A percentile compares a stretch with the other conserved stretches of the same genome.
Evolutionary conservation across 371 early-diverging fungal species (phyloP).

Genomic region (Nosema muscidifuracis): DNA sequence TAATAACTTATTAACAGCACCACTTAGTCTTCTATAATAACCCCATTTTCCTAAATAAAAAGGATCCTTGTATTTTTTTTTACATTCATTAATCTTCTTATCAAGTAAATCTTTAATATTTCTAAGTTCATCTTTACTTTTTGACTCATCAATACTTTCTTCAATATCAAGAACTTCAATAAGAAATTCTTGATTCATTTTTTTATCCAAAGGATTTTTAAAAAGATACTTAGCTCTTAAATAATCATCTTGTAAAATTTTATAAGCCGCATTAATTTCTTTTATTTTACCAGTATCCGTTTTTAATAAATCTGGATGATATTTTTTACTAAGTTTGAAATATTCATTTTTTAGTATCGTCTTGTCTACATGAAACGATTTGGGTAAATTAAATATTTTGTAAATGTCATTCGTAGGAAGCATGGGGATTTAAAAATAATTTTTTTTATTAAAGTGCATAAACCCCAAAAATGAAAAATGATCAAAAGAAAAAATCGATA

Average conservation of each 20-base stretch:
- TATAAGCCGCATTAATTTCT: constrained; percentile 47
- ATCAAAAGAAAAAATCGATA: neutral
- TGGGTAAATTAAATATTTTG: constrained; percentile 35
- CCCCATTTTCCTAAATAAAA: constrained; percentile 46
- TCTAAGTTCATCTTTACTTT: neutral
- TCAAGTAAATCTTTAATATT: constrained; percentile 20
- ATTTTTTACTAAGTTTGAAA: constrained; percentile 20
- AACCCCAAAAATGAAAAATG: neutral
- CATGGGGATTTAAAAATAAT: constrained; percentile 7
- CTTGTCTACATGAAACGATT: constrained; percentile 42
- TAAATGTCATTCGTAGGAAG: constrained; percentile 11
- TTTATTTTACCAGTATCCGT: neutral
- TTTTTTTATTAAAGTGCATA: neutral
- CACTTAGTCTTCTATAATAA: constrained; percentile 50
- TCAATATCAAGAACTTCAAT: constrained; percentile 41
- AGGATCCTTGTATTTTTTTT: constrained; percentile 26
- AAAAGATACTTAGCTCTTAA: constrained; percentile 42
- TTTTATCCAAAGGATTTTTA: neutral
- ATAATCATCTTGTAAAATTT: constrained; percentile 53
- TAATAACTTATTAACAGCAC: too few species aligned
- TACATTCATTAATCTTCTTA: constrained; percentile 44
- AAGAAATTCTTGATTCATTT: constrained; percentile 29
- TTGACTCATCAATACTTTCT: constrained; percentile 23
- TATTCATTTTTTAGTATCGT: constrained; percentile 45
- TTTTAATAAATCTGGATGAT: constrained; percentile 39